Conservation (phyloP, 2,329 filamentous ascomycete species). For the Capronia epimyces region DNA sequence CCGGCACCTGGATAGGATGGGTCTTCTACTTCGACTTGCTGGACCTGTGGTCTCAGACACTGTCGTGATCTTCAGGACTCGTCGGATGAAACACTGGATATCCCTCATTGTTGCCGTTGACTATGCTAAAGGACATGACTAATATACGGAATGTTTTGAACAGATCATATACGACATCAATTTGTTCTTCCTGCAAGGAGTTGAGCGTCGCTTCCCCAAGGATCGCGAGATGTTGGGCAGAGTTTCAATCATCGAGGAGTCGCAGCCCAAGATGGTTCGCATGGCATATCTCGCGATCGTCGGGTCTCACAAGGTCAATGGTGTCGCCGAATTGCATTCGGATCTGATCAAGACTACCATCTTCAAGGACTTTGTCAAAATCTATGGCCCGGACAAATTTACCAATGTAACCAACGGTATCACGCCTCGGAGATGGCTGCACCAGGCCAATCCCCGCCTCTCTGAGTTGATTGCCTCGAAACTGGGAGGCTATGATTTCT, state of each 20-base stretch:
- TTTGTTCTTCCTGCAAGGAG: slow-evolving; percentile 80
- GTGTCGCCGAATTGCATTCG: slow-evolving; percentile 94
- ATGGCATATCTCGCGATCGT: slow-evolving; percentile 96
- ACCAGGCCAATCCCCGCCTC: slow-evolving; percentile 90
- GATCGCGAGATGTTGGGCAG: slow-evolving; percentile 77
- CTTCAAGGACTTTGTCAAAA: slow-evolving; percentile 95
- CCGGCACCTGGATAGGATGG: too few relatives aligned
- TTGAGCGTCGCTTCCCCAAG: slow-evolving; percentile 85
- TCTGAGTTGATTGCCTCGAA: slow-evolving; percentile 91
- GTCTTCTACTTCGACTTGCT: too few relatives aligned
- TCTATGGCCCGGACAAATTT: slow-evolving; percentile 96
- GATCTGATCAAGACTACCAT: slow-evolving; percentile 99
- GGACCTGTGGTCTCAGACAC: too few relatives aligned
- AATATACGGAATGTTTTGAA: slow-evolving; percentile 1
- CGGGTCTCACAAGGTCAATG: slow-evolving; percentile 98
- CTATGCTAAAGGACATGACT: slow-evolving; percentile 11
- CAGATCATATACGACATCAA: slow-evolving; percentile 96
- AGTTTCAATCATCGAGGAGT: slow-evolving; percentile 98
- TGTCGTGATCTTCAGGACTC: neutral
- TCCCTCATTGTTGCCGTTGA: neutral
- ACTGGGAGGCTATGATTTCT: slow-evolving; percentile 72
- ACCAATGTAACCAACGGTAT: slow-evolving; percentile 98
- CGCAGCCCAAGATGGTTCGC: slow-evolving; percentile 92
- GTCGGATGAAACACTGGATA: neutral
- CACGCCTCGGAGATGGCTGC: slow-evolving; percentile 90